Percentiles rank a stretch among this genome's conserved stretches.
Conservation (phyloP, 1,284 basidiomycete species). For the Cutaneotrichosporon cavernicola region DNA sequence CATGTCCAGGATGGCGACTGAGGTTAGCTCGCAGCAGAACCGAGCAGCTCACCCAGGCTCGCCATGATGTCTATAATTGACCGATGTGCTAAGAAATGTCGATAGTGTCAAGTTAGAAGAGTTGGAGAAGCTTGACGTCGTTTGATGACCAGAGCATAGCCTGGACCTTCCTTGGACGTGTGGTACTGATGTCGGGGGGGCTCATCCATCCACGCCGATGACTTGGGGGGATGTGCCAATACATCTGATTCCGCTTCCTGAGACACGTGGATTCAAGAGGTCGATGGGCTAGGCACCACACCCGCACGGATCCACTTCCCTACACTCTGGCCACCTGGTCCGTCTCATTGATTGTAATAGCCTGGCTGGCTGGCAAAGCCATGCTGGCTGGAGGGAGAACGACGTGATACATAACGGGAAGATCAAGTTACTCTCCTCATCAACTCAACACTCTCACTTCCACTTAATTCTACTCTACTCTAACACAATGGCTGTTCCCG, state of each 20-base stretch:
- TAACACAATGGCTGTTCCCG: constrained; percentile 1
- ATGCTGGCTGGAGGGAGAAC: not conserved
- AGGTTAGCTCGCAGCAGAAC: not conserved
- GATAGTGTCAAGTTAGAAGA: not conserved
- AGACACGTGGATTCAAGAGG: not conserved
- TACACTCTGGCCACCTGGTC: not conserved
- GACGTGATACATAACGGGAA: not conserved
- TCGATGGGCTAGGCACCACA: not conserved
- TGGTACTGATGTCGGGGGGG: not conserved
- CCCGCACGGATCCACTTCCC: not conserved
- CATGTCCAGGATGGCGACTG: constrained; percentile 91
- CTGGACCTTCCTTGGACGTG: not conserved
- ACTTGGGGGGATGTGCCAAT: not conserved
- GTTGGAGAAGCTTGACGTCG: not conserved
- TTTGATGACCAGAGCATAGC: not conserved
- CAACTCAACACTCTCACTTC: not conserved
- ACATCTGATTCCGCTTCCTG: constrained; percentile 1
- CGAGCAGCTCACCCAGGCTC: constrained; percentile 35
- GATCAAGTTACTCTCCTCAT: not conserved
- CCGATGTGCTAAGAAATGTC: not conserved
- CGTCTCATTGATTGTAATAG: not conserved
- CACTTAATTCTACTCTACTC: not conserved
- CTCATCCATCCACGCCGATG: not conserved
- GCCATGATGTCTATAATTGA: constrained; percentile 32
- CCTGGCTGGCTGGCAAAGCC: not conserved